Evolutionary conservation across 371 early-diverging fungal genomes (phyloP).

Genomic region (Apophysomyces trapeziformis): DNA sequence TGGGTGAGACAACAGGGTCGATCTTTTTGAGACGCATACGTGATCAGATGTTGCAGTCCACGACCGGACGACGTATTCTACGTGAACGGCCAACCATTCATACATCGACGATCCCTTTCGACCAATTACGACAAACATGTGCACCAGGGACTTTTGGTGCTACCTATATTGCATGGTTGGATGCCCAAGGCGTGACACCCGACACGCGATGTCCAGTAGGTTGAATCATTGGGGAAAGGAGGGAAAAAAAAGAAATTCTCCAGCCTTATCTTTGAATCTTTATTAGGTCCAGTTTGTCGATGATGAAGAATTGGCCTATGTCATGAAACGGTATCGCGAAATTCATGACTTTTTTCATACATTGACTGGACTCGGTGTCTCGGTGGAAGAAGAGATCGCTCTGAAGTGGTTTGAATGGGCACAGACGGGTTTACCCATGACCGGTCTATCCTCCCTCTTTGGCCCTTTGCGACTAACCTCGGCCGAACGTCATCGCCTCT

Average conservation of each 20-base stretch:
- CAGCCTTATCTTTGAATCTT: too few species aligned
- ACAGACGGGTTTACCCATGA: slow-evolving; percentile 92
- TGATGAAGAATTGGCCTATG: slow-evolving; percentile 90
- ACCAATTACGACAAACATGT: slow-evolving; percentile 60
- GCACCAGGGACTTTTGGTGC: slow-evolving; percentile 86
- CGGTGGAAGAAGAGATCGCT: slow-evolving; percentile 92
- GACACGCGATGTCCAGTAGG: slow-evolving; percentile 82
- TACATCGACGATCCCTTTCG: slow-evolving; percentile 67
- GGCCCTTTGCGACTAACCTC: slow-evolving; percentile 77
- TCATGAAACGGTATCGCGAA: slow-evolving; percentile 92
- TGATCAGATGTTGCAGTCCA: slow-evolving; percentile 77
- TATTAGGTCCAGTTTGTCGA: slow-evolving; percentile 80
- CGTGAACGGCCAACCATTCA: slow-evolving; percentile 80
- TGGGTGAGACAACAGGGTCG: slow-evolving; percentile 90
- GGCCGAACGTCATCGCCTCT: slow-evolving; percentile 67
- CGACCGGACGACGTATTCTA: slow-evolving; percentile 82
- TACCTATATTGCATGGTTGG: slow-evolving; percentile 81
- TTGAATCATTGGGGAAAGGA: background rate
- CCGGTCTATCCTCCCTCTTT: slow-evolving; percentile 76
- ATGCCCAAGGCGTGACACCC: slow-evolving; percentile 79
- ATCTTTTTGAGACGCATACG: slow-evolving; percentile 70
- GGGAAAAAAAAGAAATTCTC: background rate
- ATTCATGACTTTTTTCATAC: slow-evolving; percentile 95
- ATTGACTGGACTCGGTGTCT: slow-evolving; percentile 81
- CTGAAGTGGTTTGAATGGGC: slow-evolving; percentile 94